Base-by-base conservation (phyloP, 176 grass and related monocot genomes). In the Musa itinerans region DNA sequence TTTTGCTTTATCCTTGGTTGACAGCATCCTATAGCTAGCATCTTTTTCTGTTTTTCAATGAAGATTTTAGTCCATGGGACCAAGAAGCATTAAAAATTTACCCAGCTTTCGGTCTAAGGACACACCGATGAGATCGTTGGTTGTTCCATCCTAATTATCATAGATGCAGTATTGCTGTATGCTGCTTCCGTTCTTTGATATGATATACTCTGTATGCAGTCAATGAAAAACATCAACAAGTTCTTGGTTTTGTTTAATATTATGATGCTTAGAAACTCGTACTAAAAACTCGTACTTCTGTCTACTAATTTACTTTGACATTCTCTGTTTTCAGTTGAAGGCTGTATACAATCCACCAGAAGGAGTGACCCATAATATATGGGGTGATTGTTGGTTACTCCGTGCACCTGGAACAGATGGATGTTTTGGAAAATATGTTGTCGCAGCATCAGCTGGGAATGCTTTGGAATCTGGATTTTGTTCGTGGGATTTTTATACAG, bases 361-460 rank as follows among this genome's bases (percentile, higher is more conserved):
- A 71, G 34, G 10, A 16, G 80, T 87, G 57, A 87, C 88, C 14
- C 78, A 84, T 81, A 89, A 91, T 57, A 81, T 79, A 23, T 99
- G 90, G 90, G 90, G 88, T 19, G 95, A 99, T 84, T 99, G 95
- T 53, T 99, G 90, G 95, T 78, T 99, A 79, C 81, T 99, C 65
- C 90, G 88, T 61, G 95, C 95, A 63, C 86, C 88, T 1, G 90
- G 95, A 65, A 69, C 88, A 2, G 95, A 99, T 78, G 95, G 95
- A 75, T 99, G 90, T 69, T 94, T 90, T 1, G 95, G 95, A 13
- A 88, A 91, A 86, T 99, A 94, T 74, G 90, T 99, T 17, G 86
- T 99, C 21, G 84, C 88, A 10, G 88, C 90, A 49, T 99, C 95
- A 43, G 88, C 90, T 70, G 95, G 95, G 17, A 88, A 81, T 81